Evolutionary conservation across 2,329 filamentous ascomycete species (phyloP).

Genomic region (Didymella exigua): DNA sequence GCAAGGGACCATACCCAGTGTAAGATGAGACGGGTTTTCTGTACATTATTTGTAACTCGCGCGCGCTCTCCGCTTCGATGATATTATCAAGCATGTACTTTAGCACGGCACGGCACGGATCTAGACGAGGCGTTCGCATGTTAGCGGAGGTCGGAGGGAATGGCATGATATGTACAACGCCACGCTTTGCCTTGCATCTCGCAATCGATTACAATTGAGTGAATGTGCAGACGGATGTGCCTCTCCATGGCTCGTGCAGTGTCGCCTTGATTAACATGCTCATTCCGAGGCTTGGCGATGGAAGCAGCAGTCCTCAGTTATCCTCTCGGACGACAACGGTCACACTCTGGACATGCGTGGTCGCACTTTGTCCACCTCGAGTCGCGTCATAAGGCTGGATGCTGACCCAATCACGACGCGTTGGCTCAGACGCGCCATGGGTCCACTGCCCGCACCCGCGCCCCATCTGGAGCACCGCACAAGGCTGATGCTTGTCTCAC

Average conservation of each 20-base stretch:
- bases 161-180: conserved; percentile 26
- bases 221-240: too few species aligned
- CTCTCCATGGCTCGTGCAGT: conserved; percentile 7
- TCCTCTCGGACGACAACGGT: conserved; percentile 42
- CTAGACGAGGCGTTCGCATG: conserved; percentile 31
- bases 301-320: conserved; percentile 41
- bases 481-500: not conserved
- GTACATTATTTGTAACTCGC: conserved; percentile 33
- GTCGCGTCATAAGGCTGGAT: not conserved
- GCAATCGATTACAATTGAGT: too few species aligned
- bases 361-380: conserved; percentile 37
- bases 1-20: conserved; percentile 15
- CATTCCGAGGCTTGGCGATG: conserved; percentile 40
- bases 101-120: conserved; percentile 34
- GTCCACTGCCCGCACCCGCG: conserved; percentile 3
- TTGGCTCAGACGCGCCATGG: conserved; percentile 1
- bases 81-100: conserved; percentile 33
- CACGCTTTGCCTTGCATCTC: too few species aligned
- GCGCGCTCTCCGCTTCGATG: conserved; percentile 35
- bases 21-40: conserved; percentile 22
- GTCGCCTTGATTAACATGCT: conserved; percentile 4
- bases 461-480: not conserved
- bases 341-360: conserved; percentile 39
- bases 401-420: conserved; percentile 8
- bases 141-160: conserved; percentile 23